Evolutionary conservation across 108 stramenopile species (phyloP).

Genomic region (Schizochytrium sp.): DNA sequence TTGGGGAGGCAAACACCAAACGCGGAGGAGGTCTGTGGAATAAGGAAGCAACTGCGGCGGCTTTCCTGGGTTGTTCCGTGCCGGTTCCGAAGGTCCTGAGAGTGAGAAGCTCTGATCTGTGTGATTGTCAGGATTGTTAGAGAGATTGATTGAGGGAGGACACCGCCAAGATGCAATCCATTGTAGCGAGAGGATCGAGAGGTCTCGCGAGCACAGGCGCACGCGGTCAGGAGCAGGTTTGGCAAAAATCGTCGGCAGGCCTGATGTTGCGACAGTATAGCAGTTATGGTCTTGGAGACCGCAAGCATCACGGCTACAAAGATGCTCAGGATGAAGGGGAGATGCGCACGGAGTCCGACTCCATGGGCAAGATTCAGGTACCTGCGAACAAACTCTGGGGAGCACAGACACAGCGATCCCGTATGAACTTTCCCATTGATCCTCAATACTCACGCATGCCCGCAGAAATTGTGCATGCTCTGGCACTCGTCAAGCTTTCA

Average conservation of each 20-base stretch:
- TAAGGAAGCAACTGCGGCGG: too few species aligned
- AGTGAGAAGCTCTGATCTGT: too few species aligned
- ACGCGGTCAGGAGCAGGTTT: background rate
- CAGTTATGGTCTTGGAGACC: background rate
- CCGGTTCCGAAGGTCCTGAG: too few species aligned
- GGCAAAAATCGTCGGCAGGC: background rate
- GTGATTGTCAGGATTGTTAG: too few species aligned
- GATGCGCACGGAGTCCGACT: constrained; percentile 67
- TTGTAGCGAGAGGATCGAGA: too few species aligned
- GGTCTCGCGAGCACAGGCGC: too few species aligned
- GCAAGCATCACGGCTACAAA: constrained; percentile 45
- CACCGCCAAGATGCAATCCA: too few species aligned
- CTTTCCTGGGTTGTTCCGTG: too few species aligned
- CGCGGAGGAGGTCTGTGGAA: too few species aligned
- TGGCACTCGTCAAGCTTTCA: constrained; percentile 92
- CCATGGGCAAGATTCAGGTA: constrained; percentile 73
- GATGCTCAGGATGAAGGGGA: background rate
- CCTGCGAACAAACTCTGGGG: constrained; percentile 78
- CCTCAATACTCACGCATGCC: constrained; percentile 93
- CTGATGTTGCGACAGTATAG: background rate
- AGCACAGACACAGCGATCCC: constrained; percentile 91
- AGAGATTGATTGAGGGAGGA: too few species aligned
- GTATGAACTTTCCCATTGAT: constrained; percentile 95
- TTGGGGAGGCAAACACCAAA: too few species aligned
- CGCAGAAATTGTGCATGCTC: constrained; percentile 86